A percentile compares a stretch with the other conserved stretches of the same genome.
These are phyloP conservation scores for Colletotrichum coccodes DNA, from an alignment of 2,329 filamentous ascomycete genomes.

Conservation along the genomic window DNA sequence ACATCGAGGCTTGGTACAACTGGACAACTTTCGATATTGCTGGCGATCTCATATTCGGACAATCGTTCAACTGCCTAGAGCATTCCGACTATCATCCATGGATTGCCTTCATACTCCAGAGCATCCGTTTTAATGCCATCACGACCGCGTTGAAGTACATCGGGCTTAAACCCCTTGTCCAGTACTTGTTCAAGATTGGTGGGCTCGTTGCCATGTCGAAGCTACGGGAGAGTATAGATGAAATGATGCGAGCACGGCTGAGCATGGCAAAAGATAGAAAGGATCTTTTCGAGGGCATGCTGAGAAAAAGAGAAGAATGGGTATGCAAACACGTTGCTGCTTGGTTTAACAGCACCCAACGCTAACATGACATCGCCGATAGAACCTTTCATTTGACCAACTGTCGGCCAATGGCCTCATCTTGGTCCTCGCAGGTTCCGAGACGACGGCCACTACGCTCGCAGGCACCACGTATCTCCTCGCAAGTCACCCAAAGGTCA, in stretches of 20 bases:
- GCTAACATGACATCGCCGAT: background rate
- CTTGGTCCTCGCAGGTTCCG: slow-evolving; percentile 49
- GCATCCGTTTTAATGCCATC: background rate
- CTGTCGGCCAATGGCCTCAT: slow-evolving; percentile 31
- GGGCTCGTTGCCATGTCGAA: background rate
- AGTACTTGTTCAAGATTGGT: slow-evolving; percentile 7
- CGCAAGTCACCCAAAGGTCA: slow-evolving; percentile 39
- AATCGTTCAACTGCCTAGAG: slow-evolving; percentile 40
- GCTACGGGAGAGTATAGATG: background rate
- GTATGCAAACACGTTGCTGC: background rate
- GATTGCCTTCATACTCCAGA: slow-evolving; percentile 37
- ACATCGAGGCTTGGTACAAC: slow-evolving; percentile 20
- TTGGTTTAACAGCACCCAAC: fast-evolving
- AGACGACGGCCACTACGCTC: slow-evolving; percentile 57
- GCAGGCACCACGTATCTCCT: slow-evolving; percentile 53
- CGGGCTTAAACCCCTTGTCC: background rate
- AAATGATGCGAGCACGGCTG: slow-evolving; percentile 11
- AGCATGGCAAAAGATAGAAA: slow-evolving; percentile 1
- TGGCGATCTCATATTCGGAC: slow-evolving; percentile 42
- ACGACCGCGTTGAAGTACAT: slow-evolving; percentile 17
- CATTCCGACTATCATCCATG: slow-evolving; percentile 38
- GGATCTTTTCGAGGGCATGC: slow-evolving; percentile 32
- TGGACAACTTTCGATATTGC: slow-evolving; percentile 38
- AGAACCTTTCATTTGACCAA: slow-evolving; percentile 13
- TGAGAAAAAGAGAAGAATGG: slow-evolving; percentile 29